Evolutionary conservation across 2,329 filamentous ascomycete genomes (phyloP), one percentile per base, ranked within the genome.

Genomic region (Colletotrichum sp.): DNA sequence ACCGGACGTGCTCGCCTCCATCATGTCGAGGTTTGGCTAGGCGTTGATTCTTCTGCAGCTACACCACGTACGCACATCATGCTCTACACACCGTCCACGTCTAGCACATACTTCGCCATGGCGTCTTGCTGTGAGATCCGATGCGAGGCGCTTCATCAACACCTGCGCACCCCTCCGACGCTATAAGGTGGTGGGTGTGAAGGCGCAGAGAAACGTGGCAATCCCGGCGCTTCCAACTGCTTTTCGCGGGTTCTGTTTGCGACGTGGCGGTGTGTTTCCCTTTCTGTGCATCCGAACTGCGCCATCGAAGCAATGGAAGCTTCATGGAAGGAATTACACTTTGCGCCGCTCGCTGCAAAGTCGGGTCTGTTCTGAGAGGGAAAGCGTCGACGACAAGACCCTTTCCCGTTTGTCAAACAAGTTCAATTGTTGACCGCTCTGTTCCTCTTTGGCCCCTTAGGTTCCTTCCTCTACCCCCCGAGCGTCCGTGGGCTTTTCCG

Each of bases 261-360:
- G 67, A 60, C 16, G n/a, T 66, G 49, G 67, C 60, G 72, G 68
- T 24, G 57, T 74, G 59, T 59, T 75, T 62, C 44, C 28, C 59
- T 70, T 39, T 62, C 24, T 34, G 59, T 32, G 59, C 59, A 26
- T 74, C 62, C 32, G 28, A 55, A 62, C 32, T 18, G 10, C 36
- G 36, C 15, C 21, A 44, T 57, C 55, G 55, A 72, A 55, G 69
- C 69, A 52, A 28, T 66, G 26, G 60, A 74, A 74, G 65, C 55
- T 64, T 75, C 39, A 39, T 44, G 59, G 63, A 73, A 76, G 39
- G 59, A 75, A 60, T 70, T 71, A 77, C 65, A 75, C 71, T 75
- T 75, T 71, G 52, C 71, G 60, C 71, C 65, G 26, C 24, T 66
- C 30, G 49, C 44, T 66, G 39, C 26, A 49, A 49, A 32, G n/a